phyloP scores from a whole-genome alignment of 1,139 yeast species.

The Pichiaceae sp. region DNA sequence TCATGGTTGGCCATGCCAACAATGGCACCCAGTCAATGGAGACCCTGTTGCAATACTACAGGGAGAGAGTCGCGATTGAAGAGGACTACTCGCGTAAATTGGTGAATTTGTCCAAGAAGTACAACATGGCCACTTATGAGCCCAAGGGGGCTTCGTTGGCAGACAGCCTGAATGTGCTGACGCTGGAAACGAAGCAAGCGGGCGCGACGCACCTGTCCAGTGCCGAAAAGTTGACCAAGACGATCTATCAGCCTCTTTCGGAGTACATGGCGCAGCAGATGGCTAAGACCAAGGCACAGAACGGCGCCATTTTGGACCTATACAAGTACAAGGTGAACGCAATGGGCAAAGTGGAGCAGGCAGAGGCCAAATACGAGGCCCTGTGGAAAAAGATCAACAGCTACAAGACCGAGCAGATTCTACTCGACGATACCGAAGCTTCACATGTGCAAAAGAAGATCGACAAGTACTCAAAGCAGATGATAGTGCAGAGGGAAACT shows the following conservation, averaged over 20 bases:
- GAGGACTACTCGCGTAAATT: conserved; percentile 60
- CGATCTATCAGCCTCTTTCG: conserved; percentile 34
- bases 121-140: conserved; percentile 48
- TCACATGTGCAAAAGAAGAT: conserved; percentile 60
- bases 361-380: conserved; percentile 45
- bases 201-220: conserved; percentile 39
- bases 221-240: conserved; percentile 33
- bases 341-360: conserved; percentile 29
- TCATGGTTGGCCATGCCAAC: conserved; percentile 39
- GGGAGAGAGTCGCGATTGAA: conserved; percentile 52
- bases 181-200: conserved; percentile 45
- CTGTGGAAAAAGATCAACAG: conserved; percentile 56
- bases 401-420: conserved; percentile 52
- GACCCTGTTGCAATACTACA: conserved; percentile 37
- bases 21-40: conserved; percentile 33
- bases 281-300: conserved; percentile 38
- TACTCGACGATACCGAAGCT: conserved; percentile 73
- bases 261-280: conserved; percentile 34
- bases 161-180: conserved; percentile 51
- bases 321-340: conserved; percentile 31
- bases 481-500: conserved; percentile 42
- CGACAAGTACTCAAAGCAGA: conserved; percentile 42
- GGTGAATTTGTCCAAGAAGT: conserved; percentile 38
- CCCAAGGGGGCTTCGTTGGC: conserved; percentile 43
- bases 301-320: conserved; percentile 34